These are phyloP conservation scores for Paraurostyla sp. DNA, from an alignment of 73 alveolate genomes.

Conservation along the genomic window DNA sequence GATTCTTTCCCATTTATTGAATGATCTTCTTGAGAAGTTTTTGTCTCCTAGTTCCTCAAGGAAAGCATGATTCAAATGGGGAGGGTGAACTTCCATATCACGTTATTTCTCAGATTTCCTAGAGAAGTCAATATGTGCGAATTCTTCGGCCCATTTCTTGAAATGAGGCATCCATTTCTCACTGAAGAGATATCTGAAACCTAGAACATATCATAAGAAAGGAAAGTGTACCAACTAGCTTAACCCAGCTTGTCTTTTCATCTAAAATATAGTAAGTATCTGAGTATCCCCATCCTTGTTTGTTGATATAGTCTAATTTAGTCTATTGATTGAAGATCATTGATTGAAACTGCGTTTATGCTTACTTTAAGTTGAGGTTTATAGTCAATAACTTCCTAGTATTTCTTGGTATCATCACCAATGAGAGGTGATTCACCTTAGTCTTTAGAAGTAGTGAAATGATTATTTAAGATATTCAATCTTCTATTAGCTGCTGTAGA, in stretches of 20 bases:
- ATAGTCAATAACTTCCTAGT: constrained; percentile 34
- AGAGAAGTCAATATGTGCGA: constrained; percentile 79
- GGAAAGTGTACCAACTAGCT: constrained; percentile 75
- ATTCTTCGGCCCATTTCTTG: constrained; percentile 82
- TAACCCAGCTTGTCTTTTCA: constrained; percentile 68
- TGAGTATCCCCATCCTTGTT: constrained; percentile 94
- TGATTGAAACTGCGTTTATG: neutral
- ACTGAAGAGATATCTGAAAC: constrained; percentile 79
- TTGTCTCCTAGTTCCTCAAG: constrained; percentile 70
- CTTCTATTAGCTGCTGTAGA: neutral
- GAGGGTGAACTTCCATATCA: constrained; percentile 84
- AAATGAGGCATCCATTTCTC: constrained; percentile 85
- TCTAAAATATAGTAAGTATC: constrained; percentile 88
- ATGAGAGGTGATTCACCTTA: neutral
- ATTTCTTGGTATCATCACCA: constrained; percentile 16
- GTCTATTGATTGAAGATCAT: neutral
- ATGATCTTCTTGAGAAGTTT: constrained; percentile 73
- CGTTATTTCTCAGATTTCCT: constrained; percentile 70
- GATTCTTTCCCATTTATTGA: constrained; percentile 85
- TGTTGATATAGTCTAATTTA: constrained; percentile 76
- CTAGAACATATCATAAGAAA: neutral
- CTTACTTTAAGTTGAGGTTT: constrained; percentile 34
- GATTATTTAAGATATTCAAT: neutral
- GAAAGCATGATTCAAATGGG: constrained; percentile 81
- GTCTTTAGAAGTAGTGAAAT: neutral